Conservation (phyloP, 2,329 filamentous ascomycete genomes). For the Aureobasidium zeae region DNA sequence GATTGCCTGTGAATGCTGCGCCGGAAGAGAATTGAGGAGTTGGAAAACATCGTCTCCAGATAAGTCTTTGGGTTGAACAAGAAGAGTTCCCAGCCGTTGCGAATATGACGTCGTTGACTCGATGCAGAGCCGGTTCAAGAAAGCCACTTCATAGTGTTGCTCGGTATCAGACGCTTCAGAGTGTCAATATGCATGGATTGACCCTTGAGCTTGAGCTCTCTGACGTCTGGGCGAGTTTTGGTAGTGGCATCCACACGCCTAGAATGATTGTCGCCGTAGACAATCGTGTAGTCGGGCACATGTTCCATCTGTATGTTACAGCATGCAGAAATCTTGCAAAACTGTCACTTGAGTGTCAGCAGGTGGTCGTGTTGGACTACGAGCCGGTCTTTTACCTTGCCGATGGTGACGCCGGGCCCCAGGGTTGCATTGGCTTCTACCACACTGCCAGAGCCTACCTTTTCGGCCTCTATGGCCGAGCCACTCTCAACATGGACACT, state of each 20-base stretch:
- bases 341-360: conserved; percentile 24
- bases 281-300: conserved; percentile 38
- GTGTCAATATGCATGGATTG: conserved; percentile 28
- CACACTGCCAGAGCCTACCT: conserved; percentile 24
- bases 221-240: conserved; percentile 22
- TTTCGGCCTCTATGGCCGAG: conserved; percentile 31
- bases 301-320: conserved; percentile 29
- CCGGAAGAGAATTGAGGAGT: background rate
- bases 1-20: background rate
- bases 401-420: conserved; percentile 34
- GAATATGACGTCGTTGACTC: background rate
- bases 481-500: conserved; percentile 37
- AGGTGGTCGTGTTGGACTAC: background rate
- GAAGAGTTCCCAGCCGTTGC: background rate
- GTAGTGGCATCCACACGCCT: conserved; percentile 34
- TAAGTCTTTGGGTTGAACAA: background rate
- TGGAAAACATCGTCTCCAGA: conserved; percentile 1
- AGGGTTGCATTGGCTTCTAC: conserved; percentile 27
- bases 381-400: conserved; percentile 28
- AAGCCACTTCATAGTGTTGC: conserved; percentile 29
- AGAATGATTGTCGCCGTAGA: conserved; percentile 33
- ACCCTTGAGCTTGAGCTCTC: conserved; percentile 25
- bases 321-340: conserved; percentile 35
- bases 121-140: conserved; percentile 14
- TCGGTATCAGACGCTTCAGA: conserved; percentile 27